These are phyloP conservation scores for Phytophthora constricta DNA, from an alignment of 352 stramenopile species.

Conservation along the genomic window DNA sequence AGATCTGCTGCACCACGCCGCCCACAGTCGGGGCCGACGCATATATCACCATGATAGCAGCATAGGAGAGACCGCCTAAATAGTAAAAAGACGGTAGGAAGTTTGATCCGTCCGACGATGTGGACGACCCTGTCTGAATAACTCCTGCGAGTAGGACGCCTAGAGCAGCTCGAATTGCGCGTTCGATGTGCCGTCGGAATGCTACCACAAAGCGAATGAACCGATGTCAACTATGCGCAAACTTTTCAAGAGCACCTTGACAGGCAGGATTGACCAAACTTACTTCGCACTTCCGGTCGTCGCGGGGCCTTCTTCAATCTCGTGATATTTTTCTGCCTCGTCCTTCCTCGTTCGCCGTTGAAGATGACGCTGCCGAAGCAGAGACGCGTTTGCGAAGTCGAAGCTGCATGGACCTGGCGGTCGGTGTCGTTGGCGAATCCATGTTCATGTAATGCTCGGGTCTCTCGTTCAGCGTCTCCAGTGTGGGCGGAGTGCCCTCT, in stretches of 20 bases:
- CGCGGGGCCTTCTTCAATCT: conserved; percentile 50
- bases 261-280: background rate
- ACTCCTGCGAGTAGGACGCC: conserved; percentile 68
- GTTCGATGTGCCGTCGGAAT: conserved; percentile 47
- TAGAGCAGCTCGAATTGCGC: conserved; percentile 55
- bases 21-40: conserved; percentile 62
- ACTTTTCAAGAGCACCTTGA: background rate
- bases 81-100: conserved; percentile 74
- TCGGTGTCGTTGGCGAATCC: conserved; percentile 28
- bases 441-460: conserved; percentile 34
- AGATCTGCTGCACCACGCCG: conserved; percentile 65
- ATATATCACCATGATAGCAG: conserved; percentile 73
- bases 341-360: conserved; percentile 19
- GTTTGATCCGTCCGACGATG: conserved; percentile 37
- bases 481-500: conserved; percentile 16
- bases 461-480: conserved; percentile 10
- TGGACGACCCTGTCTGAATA: conserved; percentile 53
- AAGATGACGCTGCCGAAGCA: conserved; percentile 16
- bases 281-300: conserved; percentile 38
- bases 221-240: background rate
- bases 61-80: conserved; percentile 64
- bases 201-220: conserved; percentile 14
- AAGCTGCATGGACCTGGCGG: conserved; percentile 43
- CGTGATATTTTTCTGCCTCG: conserved; percentile 20
- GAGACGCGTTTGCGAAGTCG: conserved; percentile 38